Evolutionary conservation across 805 yeast species (phyloP).

Genomic region (Scheffersomyces amazonensis): DNA sequence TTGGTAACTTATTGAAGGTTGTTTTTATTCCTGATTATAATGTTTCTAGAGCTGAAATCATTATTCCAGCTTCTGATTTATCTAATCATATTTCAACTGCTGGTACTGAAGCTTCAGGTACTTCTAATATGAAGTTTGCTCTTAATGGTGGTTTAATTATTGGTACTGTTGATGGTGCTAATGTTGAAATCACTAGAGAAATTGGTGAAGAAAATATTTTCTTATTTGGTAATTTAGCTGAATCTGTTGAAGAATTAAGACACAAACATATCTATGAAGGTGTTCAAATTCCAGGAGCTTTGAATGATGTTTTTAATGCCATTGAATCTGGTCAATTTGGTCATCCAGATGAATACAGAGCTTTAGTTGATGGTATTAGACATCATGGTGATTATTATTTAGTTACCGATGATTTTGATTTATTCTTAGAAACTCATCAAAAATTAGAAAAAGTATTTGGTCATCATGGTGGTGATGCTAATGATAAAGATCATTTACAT

Average conservation of each 20-base stretch:
- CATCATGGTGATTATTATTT: constrained; percentile 82
- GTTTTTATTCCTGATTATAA: constrained; percentile 90
- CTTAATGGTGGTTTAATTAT: constrained; percentile 90
- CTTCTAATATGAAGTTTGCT: constrained; percentile 94
- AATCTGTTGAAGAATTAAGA: constrained; percentile 83
- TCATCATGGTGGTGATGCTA: constrained; percentile 39
- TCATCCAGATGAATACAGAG: constrained; percentile 58
- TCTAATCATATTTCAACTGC: constrained; percentile 96
- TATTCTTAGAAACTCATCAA: constrained; percentile 78
- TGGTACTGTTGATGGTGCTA: constrained; percentile 97
- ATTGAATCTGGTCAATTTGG: constrained; percentile 76
- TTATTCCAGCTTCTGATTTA: constrained; percentile 85
- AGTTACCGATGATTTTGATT: constrained; percentile 85
- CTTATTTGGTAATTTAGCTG: constrained; percentile 86
- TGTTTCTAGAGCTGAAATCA: constrained; percentile 90
- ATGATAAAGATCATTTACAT: constrained; percentile 49
- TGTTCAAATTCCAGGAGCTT: constrained; percentile 55
- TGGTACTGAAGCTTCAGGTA: constrained; percentile 96
- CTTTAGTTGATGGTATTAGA: constrained; percentile 66
- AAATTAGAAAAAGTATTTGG: constrained; percentile 71
- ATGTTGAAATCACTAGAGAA: constrained; percentile 91
- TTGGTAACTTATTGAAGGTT: constrained; percentile 76
- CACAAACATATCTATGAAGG: constrained; percentile 67
- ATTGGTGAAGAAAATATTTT: constrained; percentile 92
- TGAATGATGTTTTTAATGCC: constrained; percentile 59